phyloP scores from a whole-genome alignment of 352 stramenopile genomes.

The Phytophthora constricta region DNA sequence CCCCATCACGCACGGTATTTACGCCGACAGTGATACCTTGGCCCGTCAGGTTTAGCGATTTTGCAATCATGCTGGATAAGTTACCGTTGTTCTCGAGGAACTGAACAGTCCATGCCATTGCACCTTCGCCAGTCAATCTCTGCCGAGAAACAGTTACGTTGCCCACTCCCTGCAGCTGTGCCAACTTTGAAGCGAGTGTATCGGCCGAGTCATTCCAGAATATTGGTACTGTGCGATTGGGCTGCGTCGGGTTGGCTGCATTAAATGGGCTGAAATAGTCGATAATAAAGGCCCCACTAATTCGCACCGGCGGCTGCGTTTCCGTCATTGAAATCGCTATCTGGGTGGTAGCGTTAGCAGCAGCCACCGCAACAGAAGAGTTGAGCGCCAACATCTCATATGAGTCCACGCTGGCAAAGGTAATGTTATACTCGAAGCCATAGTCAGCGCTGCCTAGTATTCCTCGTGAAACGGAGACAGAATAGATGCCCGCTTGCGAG shows the following conservation, averaged over 20 bases:
- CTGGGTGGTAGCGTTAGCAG: constrained; percentile 5
- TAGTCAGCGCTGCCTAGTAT: constrained; percentile 32
- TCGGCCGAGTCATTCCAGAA: constrained; percentile 59
- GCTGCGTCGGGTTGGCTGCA: constrained; percentile 26
- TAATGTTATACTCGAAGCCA: constrained; percentile 57
- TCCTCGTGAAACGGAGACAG: constrained; percentile 27
- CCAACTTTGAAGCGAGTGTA: constrained; percentile 40
- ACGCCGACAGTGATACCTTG: constrained; percentile 40
- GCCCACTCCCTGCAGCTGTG: constrained; percentile 55
- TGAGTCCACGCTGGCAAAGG: constrained; percentile 57
- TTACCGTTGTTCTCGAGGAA: constrained; percentile 74
- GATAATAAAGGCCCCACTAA: constrained; percentile 58
- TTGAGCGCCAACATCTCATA: constrained; percentile 44
- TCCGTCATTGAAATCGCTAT: constrained; percentile 31
- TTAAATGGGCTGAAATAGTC: constrained; percentile 58
- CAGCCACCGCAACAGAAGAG: constrained; percentile 23
- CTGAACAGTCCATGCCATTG: constrained; percentile 68
- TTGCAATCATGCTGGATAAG: constrained; percentile 40
- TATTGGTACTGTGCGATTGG: constrained; percentile 38
- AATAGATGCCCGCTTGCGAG: constrained; percentile 44
- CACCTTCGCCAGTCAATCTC: constrained; percentile 58
- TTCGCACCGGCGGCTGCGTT: constrained; percentile 43
- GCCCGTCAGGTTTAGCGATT: constrained; percentile 64
- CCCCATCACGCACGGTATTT: constrained; percentile 51
- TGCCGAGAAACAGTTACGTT: constrained; percentile 48